Evolutionary conservation across 306 rosid species (phyloP), one percentile per base, ranked within the genome.

Genomic region (Gastrolobium villosum): DNA sequence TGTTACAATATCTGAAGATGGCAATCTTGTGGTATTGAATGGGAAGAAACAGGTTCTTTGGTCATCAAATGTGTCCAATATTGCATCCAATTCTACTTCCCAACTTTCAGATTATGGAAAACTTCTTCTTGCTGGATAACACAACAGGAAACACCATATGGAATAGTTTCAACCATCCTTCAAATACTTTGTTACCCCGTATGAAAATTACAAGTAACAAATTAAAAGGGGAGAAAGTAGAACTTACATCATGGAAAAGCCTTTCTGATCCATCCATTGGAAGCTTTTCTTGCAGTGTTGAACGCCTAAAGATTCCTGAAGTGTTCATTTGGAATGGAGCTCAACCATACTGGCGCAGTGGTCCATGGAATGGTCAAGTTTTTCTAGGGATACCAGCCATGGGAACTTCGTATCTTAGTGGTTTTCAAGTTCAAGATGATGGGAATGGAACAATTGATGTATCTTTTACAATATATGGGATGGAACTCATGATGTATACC

Each of bases 151-250:
- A 7, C 14, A 34, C 6, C 7, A 4, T 76, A 28, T 88, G 89
- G 88, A 62, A 64, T 46, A 88, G 89, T 79, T 81, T 88, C 59
- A 62, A 68, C 7, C n/a, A 78, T 43, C 89, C 88, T n/a, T 39
- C 85, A 7, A 9, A 85, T 35, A 2, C 50, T 13, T 0, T 70
- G 1, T 39, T 83, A 61, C 71, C 80, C 0, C 1, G 3, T 3
- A 77, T 85, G 87, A 65, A 81, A 59, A 9, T 88, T 10, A 6
- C 54, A 5, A 46, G 31, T 65, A 65, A 45, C 48, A 15, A 2
- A 69, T 46, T 7, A 36, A 70, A 55, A 13, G 45, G 45, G 39
- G 13, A 2, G 37, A 14, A 65, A 52, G 74, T 35, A 41, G 32
- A 37, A 32, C 6, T 66, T 1, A 77, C 50, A 5, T 81, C 85